phyloP scores from a whole-genome alignment of 306 rosid genomes.

The Luffa aegyptiaca region DNA sequence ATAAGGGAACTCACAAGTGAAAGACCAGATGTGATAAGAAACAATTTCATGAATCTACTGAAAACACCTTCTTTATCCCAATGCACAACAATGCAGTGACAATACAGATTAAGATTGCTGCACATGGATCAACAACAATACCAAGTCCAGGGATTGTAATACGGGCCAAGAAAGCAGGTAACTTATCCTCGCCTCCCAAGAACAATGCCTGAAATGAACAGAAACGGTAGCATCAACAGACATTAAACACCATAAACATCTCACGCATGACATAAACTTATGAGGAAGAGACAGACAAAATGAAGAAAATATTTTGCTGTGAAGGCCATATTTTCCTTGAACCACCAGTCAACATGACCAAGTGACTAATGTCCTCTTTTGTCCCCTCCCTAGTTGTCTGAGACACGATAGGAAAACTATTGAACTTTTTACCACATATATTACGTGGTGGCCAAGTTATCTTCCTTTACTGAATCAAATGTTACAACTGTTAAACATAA shows the following conservation, averaged over 20 bases:
- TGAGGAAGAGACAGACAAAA: background rate
- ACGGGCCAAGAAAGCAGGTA: conserved; percentile 62
- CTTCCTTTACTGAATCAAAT: background rate
- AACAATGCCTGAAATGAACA: conserved; percentile 48
- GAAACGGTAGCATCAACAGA: background rate
- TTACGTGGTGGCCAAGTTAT: background rate
- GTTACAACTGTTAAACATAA: background rate
- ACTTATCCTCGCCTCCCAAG: conserved; percentile 64
- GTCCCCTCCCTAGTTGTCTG: background rate
- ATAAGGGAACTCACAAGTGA: conserved; percentile 4
- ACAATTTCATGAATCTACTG: background rate
- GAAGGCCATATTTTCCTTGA: background rate
- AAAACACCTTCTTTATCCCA: conserved; percentile 89
- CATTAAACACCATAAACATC: conserved; percentile 3
- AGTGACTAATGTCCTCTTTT: background rate
- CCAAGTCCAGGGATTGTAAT: conserved; percentile 57
- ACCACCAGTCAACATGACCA: background rate
- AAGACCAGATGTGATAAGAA: background rate
- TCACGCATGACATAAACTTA: background rate
- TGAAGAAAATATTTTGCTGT: background rate
- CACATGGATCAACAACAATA: conserved; percentile 83
- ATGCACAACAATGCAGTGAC: conserved; percentile 63
- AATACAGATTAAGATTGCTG: conserved; percentile 61
- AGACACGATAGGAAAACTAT: background rate
- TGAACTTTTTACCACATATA: background rate